These are phyloP conservation scores for Vitellaria paradoxa DNA, from an alignment of 179 eudicot species.

Conservation along the genomic window DNA sequence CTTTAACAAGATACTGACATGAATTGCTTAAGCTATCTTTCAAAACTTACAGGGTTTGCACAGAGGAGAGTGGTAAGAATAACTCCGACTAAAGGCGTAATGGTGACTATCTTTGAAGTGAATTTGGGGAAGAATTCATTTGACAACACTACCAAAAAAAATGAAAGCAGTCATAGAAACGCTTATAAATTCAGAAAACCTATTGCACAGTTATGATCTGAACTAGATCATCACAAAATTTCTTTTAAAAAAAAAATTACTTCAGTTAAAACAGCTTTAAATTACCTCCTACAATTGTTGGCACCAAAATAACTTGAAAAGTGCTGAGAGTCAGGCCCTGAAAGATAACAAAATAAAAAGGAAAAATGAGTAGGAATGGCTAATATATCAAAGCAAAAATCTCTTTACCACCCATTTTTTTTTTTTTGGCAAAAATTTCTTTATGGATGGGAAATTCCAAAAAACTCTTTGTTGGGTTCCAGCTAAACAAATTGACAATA, in stretches of 20 bases:
- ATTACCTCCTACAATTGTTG: constrained; percentile 90
- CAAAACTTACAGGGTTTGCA: constrained; percentile 90
- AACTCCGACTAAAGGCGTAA: constrained; percentile 93
- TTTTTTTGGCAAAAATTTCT: too few relatives aligned
- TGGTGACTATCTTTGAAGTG: constrained; percentile 77
- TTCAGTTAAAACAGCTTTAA: constrained; percentile 16
- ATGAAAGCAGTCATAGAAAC: background rate
- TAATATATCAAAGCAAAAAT: background rate
- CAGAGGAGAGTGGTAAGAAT: constrained; percentile 92
- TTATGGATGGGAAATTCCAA: background rate
- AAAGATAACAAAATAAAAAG: constrained; percentile 6
- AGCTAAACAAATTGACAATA: background rate
- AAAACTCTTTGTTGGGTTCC: background rate
- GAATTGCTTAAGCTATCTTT: background rate
- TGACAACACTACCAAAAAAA: constrained; percentile 52
- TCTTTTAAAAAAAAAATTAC: background rate
- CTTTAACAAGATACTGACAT: background rate
- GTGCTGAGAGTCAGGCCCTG: constrained; percentile 99
- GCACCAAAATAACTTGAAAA: constrained; percentile 93
- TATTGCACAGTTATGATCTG: background rate
- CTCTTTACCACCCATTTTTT: background rate
- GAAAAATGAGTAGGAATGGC: background rate
- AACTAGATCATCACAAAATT: constrained; percentile 1
- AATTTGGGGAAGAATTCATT: constrained; percentile 95
- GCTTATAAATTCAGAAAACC: background rate